Evolutionary conservation across 805 yeast species (phyloP), one percentile per base, ranked within the genome.

Genomic region (Blastobotrys attinorum): DNA sequence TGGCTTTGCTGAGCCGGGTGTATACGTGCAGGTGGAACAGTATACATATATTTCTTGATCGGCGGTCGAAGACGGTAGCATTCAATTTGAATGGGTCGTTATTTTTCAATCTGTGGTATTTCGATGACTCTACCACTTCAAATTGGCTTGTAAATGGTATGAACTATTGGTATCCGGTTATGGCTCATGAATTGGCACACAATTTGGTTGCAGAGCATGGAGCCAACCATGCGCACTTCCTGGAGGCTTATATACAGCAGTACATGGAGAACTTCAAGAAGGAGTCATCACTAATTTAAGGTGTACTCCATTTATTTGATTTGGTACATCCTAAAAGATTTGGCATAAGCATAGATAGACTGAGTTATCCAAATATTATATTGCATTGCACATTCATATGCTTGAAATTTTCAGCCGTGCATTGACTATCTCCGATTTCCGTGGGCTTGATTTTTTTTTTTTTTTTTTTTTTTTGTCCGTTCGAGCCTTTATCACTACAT

Each of bases 171-270:
- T 66, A 51, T 43, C 60, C 67, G 1, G 56, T 63, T 5, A 51
- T 61, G 48, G 68, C 70, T 0, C 71, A 66, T 39, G 71, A 66
- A 43, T 48, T 66, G 42, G 71, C 71, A 7, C 71, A 66, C 47
- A 66, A 66, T 42, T 35, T 65, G 29, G 63, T 50, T 5, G 11
- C 47, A 3, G 45, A 53, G 10, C 71, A 66, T 48, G 69, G 68
- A 11, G 56, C 60, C 18, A 44, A 46, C 27, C 71, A 66, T 44
- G 59, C 67, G 4, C 62, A 47, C 38, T 59, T 52, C 39, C 48
- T 64, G 1, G 71, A 65, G 47, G 51, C 58, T 5, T 61, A 56
- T 31, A 47, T 59, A 10, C 64, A 60, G 41, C 33, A 40, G 22
- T 56, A 56, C 34, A 50, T 65, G 48, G 58, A 51, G 15, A 45